Percentiles rank a stretch among this genome's conserved stretches.
Evolutionary conservation across 306 rosid species (phyloP).

Genomic region (Cicer cuneatum): DNA sequence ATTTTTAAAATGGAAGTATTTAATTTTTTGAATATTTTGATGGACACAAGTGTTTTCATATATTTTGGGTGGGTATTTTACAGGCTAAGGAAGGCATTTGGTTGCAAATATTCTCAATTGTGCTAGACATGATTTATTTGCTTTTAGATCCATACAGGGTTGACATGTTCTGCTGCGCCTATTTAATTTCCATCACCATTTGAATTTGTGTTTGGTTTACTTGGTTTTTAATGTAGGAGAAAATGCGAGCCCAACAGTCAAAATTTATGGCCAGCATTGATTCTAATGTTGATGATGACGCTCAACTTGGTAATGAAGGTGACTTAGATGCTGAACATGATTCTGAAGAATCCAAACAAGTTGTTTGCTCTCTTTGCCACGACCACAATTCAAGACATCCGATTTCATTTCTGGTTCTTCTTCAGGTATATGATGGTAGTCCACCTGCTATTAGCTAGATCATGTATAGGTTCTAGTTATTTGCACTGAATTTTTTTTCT

Average conservation of each 20-base stretch:
- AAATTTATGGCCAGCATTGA: slow-evolving; percentile 85
- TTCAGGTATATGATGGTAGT: slow-evolving; percentile 60
- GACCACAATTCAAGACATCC: slow-evolving; percentile 73
- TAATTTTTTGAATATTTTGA: slow-evolving; percentile 24
- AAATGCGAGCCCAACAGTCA: slow-evolving; percentile 89
- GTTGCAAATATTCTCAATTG: slow-evolving; percentile 25
- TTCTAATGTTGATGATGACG: slow-evolving; percentile 59
- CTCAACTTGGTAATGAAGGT: slow-evolving; percentile 61
- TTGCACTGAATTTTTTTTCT: slow-evolving; percentile 19
- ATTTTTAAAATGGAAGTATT: background rate
- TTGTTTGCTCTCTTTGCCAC: slow-evolving; percentile 94
- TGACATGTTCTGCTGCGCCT: slow-evolving; percentile 24
- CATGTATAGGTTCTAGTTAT: slow-evolving; percentile 30
- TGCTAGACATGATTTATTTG: slow-evolving; percentile 14
- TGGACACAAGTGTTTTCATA: slow-evolving; percentile 9
- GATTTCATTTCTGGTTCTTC: slow-evolving; percentile 78
- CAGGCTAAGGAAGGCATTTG: slow-evolving; percentile 33
- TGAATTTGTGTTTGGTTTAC: slow-evolving; percentile 36
- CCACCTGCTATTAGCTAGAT: slow-evolving; percentile 22
- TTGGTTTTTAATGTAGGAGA: slow-evolving; percentile 60
- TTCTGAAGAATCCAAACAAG: slow-evolving; percentile 64
- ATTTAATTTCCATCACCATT: slow-evolving; percentile 37
- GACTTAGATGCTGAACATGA: slow-evolving; percentile 52
- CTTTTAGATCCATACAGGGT: slow-evolving; percentile 17
- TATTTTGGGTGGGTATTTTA: slow-evolving; percentile 29